Percentiles rank a stretch among this genome's conserved stretches.
These are phyloP conservation scores for Diplodia corticola DNA, from an alignment of 2,329 filamentous ascomycete genomes.

Conservation along the genomic window DNA sequence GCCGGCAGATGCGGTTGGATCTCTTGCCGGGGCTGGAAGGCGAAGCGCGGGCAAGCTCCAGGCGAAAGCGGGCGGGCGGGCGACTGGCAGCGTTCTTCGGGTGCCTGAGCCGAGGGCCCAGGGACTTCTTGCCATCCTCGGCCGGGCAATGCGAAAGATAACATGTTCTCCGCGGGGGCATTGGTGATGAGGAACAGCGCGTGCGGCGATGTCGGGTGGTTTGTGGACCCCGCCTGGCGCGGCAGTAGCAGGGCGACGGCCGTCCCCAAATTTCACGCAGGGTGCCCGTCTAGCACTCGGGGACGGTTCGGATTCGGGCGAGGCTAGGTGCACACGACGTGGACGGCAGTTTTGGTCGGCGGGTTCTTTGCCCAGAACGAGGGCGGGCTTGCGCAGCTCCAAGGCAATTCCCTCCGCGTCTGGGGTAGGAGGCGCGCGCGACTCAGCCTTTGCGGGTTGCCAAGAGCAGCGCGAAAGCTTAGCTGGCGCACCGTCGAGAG, in stretches of 20 bases:
- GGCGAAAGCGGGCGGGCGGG: neutral
- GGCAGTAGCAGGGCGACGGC: neutral
- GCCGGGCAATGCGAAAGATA: neutral
- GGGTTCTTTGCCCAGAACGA: constrained; percentile 11
- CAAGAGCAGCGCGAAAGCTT: neutral
- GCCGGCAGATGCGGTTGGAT: constrained; percentile 12
- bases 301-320: constrained; percentile 1
- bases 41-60: neutral
- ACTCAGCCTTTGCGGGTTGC: neutral
- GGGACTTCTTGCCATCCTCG: neutral
- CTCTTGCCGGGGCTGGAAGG: neutral
- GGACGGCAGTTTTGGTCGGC: constrained; percentile 5
- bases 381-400: neutral
- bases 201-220: neutral
- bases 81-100: neutral
- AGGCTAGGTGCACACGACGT: neutral
- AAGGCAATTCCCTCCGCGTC: constrained; percentile 12
- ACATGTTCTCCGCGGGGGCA: neutral
- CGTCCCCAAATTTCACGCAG: neutral
- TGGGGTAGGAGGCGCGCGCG: neutral
- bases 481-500: neutral
- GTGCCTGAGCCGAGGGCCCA: neutral
- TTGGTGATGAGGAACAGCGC: neutral
- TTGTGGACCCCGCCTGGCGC: neutral
- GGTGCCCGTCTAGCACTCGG: neutral